Percentiles rank a stretch among this genome's conserved stretches.
These are phyloP conservation scores for Aspergillus floridensis DNA, from an alignment of 2,329 filamentous ascomycete genomes.

Conservation along the genomic window DNA sequence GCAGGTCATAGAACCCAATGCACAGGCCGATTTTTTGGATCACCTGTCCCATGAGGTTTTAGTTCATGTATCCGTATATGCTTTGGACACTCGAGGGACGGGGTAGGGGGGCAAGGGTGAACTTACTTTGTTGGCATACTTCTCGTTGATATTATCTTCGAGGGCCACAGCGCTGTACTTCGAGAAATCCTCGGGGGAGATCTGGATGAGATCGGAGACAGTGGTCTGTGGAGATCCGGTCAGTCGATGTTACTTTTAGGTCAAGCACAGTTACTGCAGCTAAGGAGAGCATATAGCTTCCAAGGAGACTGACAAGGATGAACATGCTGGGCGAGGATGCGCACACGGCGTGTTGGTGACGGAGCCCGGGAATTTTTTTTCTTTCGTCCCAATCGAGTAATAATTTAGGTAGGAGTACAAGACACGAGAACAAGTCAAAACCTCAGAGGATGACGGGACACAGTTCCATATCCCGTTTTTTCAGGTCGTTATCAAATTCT, in stretches of 20 bases:
- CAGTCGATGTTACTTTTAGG: slow-evolving; percentile 2
- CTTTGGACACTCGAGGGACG: too few species aligned
- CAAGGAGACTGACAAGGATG: slow-evolving; percentile 46
- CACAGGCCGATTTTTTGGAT: slow-evolving; percentile 94
- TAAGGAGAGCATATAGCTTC: slow-evolving; percentile 5
- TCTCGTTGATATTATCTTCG: slow-evolving; percentile 94
- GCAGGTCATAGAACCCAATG: slow-evolving; percentile 86
- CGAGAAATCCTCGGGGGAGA: slow-evolving; percentile 81
- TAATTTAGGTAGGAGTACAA: slow-evolving; percentile 1
- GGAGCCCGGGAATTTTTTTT: slow-evolving; percentile 4
- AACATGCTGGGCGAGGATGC: slow-evolving; percentile 41
- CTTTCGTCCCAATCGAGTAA: background rate
- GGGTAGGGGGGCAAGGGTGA: background rate
- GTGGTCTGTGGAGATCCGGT: slow-evolving; percentile 64
- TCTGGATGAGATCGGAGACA: slow-evolving; percentile 90
- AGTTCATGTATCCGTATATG: background rate
- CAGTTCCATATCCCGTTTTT: slow-evolving; percentile 19
- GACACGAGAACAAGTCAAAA: slow-evolving; percentile 8
- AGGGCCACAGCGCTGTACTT: slow-evolving; percentile 78
- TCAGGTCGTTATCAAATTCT: background rate
- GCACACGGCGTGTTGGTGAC: background rate
- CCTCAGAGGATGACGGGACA: slow-evolving; percentile 1
- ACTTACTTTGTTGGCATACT: slow-evolving; percentile 85
- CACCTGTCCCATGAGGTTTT: slow-evolving; percentile 50
- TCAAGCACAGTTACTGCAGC: background rate